Conservation (phyloP, 2,329 filamentous ascomycete species). For the Xylariaceae sp. region DNA sequence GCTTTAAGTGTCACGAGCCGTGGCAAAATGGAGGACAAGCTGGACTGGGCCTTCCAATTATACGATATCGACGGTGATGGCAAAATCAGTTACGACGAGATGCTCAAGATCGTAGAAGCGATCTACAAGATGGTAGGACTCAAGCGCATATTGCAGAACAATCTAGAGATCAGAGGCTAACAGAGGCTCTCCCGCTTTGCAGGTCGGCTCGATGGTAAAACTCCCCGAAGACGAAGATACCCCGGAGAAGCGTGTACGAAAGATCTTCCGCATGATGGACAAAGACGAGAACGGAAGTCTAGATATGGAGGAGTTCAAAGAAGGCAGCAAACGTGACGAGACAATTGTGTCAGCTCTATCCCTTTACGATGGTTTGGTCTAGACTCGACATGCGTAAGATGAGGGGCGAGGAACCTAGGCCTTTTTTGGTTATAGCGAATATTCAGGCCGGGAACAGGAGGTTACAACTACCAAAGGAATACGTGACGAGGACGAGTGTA, state of each 20-base stretch:
- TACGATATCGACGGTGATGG: constrained; percentile 99
- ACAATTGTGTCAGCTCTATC: constrained; percentile 97
- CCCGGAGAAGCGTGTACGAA: constrained; percentile 93
- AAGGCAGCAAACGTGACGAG: constrained; percentile 97
- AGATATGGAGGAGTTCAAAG: constrained; percentile 98
- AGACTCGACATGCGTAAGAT: constrained; percentile 8
- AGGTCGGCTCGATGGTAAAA: constrained; percentile 99
- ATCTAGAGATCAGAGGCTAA: constrained; percentile 4
- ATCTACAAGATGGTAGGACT: constrained; percentile 95
- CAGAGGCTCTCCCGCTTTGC: constrained; percentile 5
- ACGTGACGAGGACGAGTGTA: too few relatives aligned
- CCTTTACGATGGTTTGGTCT: constrained; percentile 93
- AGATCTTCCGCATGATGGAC: constrained; percentile 99
- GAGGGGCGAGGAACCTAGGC: too few relatives aligned
- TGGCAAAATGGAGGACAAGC: constrained; percentile 98
- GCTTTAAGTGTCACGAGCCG: constrained; percentile 93
- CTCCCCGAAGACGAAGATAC: constrained; percentile 98
- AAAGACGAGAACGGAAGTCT: constrained; percentile 98
- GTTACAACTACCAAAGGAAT: too few relatives aligned
- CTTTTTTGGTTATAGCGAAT: too few relatives aligned
- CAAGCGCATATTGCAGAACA: not conserved
- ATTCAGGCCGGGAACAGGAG: too few relatives aligned
- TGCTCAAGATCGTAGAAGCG: constrained; percentile 96
- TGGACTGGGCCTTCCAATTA: constrained; percentile 98
- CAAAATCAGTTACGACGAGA: constrained; percentile 98